Conservation (phyloP, 331 rosid genomes). For the Prunus yedoensis region DNA sequence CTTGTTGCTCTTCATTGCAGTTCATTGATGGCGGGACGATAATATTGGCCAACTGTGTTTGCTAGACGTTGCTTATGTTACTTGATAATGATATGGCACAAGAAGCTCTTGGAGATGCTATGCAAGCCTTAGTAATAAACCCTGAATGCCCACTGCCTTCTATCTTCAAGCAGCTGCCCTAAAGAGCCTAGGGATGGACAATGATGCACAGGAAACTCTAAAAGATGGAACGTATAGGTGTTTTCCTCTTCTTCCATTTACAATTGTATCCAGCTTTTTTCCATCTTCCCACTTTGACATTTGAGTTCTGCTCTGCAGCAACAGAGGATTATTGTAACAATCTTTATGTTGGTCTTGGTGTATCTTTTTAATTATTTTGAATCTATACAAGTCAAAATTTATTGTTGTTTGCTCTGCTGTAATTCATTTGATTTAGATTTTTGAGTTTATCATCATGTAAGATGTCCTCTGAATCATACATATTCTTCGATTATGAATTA, state of each 20-base stretch:
- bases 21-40: conserved; percentile 69
- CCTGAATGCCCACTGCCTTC: conserved; percentile 72
- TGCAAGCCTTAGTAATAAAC: conserved; percentile 67
- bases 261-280: conserved; percentile 38
- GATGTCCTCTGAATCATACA: background rate
- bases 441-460: background rate
- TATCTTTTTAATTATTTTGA: background rate
- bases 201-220: conserved; percentile 77
- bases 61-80: conserved; percentile 90
- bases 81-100: conserved; percentile 72
- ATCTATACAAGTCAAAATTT: background rate
- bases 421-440: background rate
- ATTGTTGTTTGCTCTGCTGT: background rate
- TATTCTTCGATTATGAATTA: background rate
- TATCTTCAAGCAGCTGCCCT: conserved; percentile 87
- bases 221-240: conserved; percentile 55
- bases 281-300: background rate
- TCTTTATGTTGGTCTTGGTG: conserved; percentile 9
- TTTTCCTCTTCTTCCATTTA: conserved; percentile 17
- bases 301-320: conserved; percentile 8
- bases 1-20: conserved; percentile 38
- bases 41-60: conserved; percentile 46
- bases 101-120: conserved; percentile 90
- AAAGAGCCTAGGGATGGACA: conserved; percentile 76
- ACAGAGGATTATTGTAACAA: conserved; percentile 8